Evolutionary conservation across 2,329 filamentous ascomycete species (phyloP).

Genomic region (Chrysosporium keratinophilum): DNA sequence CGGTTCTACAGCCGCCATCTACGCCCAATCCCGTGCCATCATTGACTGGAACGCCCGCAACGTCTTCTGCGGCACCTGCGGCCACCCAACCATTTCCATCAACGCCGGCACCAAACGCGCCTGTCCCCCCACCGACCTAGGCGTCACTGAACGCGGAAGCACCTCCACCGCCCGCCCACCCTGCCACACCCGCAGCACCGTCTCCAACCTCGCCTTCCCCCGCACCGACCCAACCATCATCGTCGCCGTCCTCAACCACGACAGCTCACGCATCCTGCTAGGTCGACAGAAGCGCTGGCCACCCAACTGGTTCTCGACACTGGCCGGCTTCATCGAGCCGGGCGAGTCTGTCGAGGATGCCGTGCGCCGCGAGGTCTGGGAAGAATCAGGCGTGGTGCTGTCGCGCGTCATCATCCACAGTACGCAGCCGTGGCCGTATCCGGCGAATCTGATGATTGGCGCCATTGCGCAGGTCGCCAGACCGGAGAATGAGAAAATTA

Average conservation of each 20-base stretch:
- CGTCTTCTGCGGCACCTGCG: constrained; percentile 83
- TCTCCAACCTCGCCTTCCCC: constrained; percentile 88
- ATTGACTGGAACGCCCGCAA: constrained; percentile 93
- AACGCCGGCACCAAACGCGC: constrained; percentile 38
- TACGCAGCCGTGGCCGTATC: constrained; percentile 81
- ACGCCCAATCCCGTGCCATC: constrained; percentile 76
- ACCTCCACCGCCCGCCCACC: constrained; percentile 43
- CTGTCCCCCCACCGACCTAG: constrained; percentile 37
- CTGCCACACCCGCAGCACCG: constrained; percentile 70
- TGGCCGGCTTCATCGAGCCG: constrained; percentile 78
- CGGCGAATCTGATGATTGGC: constrained; percentile 73
- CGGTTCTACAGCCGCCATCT: constrained; percentile 60
- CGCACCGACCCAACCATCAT: constrained; percentile 92
- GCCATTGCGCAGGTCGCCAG: constrained; percentile 73
- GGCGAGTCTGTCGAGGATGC: constrained; percentile 79
- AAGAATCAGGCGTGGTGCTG: constrained; percentile 67
- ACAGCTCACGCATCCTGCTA: constrained; percentile 67
- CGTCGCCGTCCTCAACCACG: constrained; percentile 76
- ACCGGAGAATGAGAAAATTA: constrained; percentile 67
- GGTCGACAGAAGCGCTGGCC: constrained; percentile 81
- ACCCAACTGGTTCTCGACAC: constrained; percentile 72
- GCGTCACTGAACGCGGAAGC: constrained; percentile 23
- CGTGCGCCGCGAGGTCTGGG: constrained; percentile 73
- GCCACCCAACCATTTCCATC: constrained; percentile 57
- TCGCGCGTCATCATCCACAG: constrained; percentile 72